Evolutionary conservation across 495 filamentous ascomycete species (phyloP).

Genomic region (Parmelia sp.): DNA sequence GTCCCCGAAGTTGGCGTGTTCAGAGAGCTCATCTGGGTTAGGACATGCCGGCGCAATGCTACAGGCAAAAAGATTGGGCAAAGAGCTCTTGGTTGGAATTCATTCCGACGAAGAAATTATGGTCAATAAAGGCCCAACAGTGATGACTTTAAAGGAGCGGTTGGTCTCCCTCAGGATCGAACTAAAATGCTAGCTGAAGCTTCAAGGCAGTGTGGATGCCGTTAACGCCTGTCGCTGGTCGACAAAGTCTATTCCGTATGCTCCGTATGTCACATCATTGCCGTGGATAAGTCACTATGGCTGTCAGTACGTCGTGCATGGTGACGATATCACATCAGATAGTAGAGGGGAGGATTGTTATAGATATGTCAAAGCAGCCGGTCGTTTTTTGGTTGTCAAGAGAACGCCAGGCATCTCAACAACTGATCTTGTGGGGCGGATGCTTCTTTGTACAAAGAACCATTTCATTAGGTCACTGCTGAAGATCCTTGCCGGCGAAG

Average conservation of each 20-base stretch:
- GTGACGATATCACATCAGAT: slow-evolving; percentile 83
- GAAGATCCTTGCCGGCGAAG: slow-evolving; percentile 57
- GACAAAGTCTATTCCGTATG: slow-evolving; percentile 70
- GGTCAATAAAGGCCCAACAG: slow-evolving; percentile 94
- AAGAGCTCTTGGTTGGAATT: slow-evolving; percentile 80
- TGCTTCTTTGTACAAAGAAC: slow-evolving; percentile 84
- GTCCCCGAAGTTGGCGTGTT: background rate
- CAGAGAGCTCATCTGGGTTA: slow-evolving; percentile 31
- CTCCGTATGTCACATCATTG: slow-evolving; percentile 90
- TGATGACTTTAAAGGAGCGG: slow-evolving; percentile 91
- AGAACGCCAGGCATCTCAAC: slow-evolving; percentile 95
- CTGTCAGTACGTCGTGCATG: slow-evolving; percentile 88
- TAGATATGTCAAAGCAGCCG: slow-evolving; percentile 86
- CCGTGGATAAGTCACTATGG: slow-evolving; percentile 92
- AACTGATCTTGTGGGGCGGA: slow-evolving; percentile 92
- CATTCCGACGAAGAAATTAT: slow-evolving; percentile 93
- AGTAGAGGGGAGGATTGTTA: slow-evolving; percentile 90
- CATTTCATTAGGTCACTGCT: slow-evolving; percentile 80
- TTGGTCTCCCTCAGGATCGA: slow-evolving; percentile 33
- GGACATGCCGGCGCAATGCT: slow-evolving; percentile 96
- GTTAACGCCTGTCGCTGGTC: slow-evolving; percentile 95
- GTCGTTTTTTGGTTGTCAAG: slow-evolving; percentile 88
- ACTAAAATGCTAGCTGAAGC: slow-evolving; percentile 29
- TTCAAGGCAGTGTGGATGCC: slow-evolving; percentile 55
- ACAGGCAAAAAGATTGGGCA: slow-evolving; percentile 80